These are phyloP conservation scores for Arxiozyma bovina DNA, from an alignment of 1,139 yeast species.

Conservation along the genomic window DNA sequence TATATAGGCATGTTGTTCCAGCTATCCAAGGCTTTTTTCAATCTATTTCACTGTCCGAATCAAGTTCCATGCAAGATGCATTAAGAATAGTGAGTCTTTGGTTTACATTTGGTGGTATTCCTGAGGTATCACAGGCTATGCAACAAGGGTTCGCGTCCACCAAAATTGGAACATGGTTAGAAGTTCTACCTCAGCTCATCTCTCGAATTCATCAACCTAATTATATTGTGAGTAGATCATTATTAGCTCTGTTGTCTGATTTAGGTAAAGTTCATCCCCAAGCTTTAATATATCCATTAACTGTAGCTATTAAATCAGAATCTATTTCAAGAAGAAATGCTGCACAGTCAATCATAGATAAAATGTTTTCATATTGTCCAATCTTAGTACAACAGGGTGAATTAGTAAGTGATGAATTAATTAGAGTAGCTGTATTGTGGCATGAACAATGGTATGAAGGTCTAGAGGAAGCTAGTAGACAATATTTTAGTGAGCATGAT, in stretches of 20 bases:
- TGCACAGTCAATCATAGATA: conserved; percentile 82
- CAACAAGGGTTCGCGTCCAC: conserved; percentile 86
- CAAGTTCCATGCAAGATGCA: conserved; percentile 88
- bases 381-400: conserved; percentile 85
- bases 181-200: conserved; percentile 89
- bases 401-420: conserved; percentile 84
- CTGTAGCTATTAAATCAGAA: conserved; percentile 93
- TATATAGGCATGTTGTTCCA: conserved; percentile 84
- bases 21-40: conserved; percentile 94
- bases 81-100: conserved; percentile 81
- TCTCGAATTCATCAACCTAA: conserved; percentile 96
- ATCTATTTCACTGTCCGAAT: conserved; percentile 78
- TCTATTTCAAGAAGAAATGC: conserved; percentile 84
- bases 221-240: conserved; percentile 68
- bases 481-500: conserved; percentile 89
- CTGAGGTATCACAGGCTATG: conserved; percentile 87
- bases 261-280: conserved; percentile 95
- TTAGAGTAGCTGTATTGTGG: conserved; percentile 93
- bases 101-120: conserved; percentile 91
- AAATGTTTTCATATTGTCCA: conserved; percentile 84
- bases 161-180: conserved; percentile 87
- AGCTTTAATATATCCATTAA: conserved; percentile 88
- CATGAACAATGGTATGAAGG: conserved; percentile 99
- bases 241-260: conserved; percentile 74
- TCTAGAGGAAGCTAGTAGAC: conserved; percentile 88